Base-by-base conservation (phyloP, 108 stramenopile species). In the Skeletonema potamos region DNA sequence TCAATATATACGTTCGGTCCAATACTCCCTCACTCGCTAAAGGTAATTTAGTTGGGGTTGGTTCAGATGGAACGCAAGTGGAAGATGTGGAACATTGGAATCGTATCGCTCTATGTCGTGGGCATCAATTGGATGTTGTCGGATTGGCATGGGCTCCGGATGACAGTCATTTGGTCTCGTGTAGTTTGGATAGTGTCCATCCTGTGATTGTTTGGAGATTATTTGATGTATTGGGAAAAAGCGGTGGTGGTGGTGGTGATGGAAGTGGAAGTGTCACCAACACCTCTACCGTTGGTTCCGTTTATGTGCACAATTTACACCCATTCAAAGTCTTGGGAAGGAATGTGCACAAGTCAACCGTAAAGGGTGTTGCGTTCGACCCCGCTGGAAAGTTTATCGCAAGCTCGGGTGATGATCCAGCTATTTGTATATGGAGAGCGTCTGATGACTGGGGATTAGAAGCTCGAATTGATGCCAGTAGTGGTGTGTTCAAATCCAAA, bases 141-240 rank as follows among this genome's bases (percentile, higher is more conserved):
- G 94, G 89, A 17, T 77, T 95, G 76, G 94, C 94, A 12, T 95
- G 94, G 94, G 89, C 94, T 54, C 94, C 94, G 4, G 94, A 92
- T 64, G 94, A 95, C 76, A 88, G 83, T 54, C 87, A 92, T 66
- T 74, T 95, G 66, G 91, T 92, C 15, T 84, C 82, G 43, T 95
- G 94, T 66, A 92, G 91, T 58, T 79, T 95, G 41, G 94, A 95
- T 70, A 86, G 84, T 41, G 87, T 88, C 33, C 79, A 92, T 48
- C 94, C 94, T 18, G 91, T 92, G 18, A 85, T 88, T 83, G 90
- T 95, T 37, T 95, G 94, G 94, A 89, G 85, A 30, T 68, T 90
- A 46, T 86, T 78, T 44, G 86, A 90, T 74, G 68, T 88, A 61
- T 82, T 72, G 36, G 46, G 13, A 7, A 36, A 24, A 15, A 36